Percentiles rank a stretch among this genome's conserved stretches.
Conservation (phyloP, 441 rosid species). For the Breynia disticha region DNA sequence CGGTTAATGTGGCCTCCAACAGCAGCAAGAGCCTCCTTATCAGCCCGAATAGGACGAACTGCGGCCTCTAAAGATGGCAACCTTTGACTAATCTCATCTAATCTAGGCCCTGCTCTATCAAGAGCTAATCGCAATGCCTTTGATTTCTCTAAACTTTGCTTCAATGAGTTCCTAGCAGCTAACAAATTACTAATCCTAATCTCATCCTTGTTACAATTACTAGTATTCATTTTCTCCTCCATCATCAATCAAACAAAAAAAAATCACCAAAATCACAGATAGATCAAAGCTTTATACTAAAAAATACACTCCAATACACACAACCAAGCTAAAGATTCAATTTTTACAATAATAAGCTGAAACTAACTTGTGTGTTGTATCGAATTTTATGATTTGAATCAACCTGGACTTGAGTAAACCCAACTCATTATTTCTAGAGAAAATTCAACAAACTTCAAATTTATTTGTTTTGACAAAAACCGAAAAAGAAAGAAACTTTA, state of each 20-base stretch:
- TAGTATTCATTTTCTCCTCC: slow-evolving; percentile 29
- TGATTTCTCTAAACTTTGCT: slow-evolving; percentile 71
- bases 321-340: background rate
- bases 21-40: slow-evolving; percentile 66
- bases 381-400: slow-evolving; percentile 1
- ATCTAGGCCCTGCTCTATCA: slow-evolving; percentile 55
- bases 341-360: background rate
- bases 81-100: slow-evolving; percentile 71
- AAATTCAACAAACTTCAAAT: slow-evolving; percentile 20
- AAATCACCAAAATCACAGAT: slow-evolving; percentile 1
- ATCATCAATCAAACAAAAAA: slow-evolving; percentile 22
- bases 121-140: slow-evolving; percentile 51
- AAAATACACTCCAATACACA: slow-evolving; percentile 1
- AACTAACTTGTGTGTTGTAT: no score
- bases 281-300: background rate
- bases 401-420: slow-evolving; percentile 23
- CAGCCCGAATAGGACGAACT: slow-evolving; percentile 85
- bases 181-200: slow-evolving; percentile 38
- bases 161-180: slow-evolving; percentile 58
- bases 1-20: slow-evolving; percentile 93
- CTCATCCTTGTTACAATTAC: background rate
- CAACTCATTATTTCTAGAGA: slow-evolving; percentile 17
- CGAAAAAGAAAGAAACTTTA: slow-evolving; percentile 5
- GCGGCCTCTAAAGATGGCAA: slow-evolving; percentile 70
- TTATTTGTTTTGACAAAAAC: slow-evolving; percentile 4